Base-by-base conservation (phyloP, 331 rosid species). In the Pyrus hybrid region DNA sequence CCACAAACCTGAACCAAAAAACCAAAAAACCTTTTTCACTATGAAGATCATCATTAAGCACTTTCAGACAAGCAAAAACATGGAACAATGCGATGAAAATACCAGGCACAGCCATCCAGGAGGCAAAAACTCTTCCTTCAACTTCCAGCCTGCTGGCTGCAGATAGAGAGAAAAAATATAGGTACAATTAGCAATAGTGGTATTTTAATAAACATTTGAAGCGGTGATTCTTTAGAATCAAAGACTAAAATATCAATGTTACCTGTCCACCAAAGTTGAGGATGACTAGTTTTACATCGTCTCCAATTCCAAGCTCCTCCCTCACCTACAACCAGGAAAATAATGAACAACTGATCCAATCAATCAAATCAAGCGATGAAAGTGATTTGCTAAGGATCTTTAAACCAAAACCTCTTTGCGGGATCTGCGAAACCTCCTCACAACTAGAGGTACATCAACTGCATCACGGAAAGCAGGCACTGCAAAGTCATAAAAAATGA, bases 261-360 rank as follows among this genome's bases (percentile, higher is more conserved):
- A 91, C 99, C 97, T 94, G 99, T 61, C 99, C 99, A 22, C 99
- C 99, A 63, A 94, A 94, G 86, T 94, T 94, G 70, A 94, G 97
- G 86, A 92, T 92, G 80, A 87, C 95, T 68, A 92, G 81, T 83
- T 94, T 92, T 79, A 87, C 91, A 79, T 79, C 81, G 17, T 90
- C 96, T n/a, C 82, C 81, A 62, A 94, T 81, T 65, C 82, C 85
- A 47, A 92, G 97, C 33, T 90, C 93, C 78, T 86, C 88, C 87
- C 93, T 90, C 79, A 90, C 97, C 99, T 94, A 83, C 63, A 87
- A 71, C 71, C 73, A 74, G 73, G 57, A 83, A 84, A 76, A 71
- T 14, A 61, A 54, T 29, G 68, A 80, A 67, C 21, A 65, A 43
- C 18, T 28, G 33, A 45, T 53, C 76, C 57, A 71, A 66, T 73